Conservation (phyloP, 495 filamentous ascomycete genomes). For the Astrocystis sublimbata region DNA sequence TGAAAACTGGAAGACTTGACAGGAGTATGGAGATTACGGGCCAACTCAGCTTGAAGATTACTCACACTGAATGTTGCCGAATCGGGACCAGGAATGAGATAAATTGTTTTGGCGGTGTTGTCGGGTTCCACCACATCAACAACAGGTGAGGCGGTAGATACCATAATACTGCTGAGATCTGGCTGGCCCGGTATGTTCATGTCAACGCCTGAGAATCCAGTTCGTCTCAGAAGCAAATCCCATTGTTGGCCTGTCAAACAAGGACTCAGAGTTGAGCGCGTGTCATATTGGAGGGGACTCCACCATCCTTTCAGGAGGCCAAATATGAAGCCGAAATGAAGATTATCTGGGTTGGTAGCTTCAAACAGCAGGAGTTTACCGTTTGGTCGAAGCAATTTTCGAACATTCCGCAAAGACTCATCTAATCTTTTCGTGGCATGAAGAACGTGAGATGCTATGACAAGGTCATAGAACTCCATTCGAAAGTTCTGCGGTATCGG, state of each 20-base stretch:
- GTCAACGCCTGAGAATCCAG: background rate
- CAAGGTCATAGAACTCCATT: slow-evolving; percentile 29
- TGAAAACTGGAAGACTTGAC: too few species aligned
- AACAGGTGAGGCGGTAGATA: too few species aligned
- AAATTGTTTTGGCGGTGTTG: too few species aligned
- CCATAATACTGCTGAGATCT: too few species aligned
- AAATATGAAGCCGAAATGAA: background rate
- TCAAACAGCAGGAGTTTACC: slow-evolving; percentile 37
- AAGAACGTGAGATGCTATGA: slow-evolving; percentile 43
- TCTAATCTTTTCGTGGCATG: slow-evolving; percentile 43
- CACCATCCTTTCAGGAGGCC: slow-evolving; percentile 6
- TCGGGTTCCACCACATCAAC: too few species aligned
- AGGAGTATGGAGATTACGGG: too few species aligned
- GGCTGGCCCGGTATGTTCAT: background rate
- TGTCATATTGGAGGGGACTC: background rate
- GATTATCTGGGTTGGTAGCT: background rate
- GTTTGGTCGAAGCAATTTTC: slow-evolving; percentile 31
- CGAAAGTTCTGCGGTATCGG: slow-evolving; percentile 24
- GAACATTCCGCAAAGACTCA: slow-evolving; percentile 33
- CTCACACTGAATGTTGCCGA: too few species aligned
- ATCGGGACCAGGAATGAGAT: too few species aligned
- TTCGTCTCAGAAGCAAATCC: background rate
- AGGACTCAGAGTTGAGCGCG: background rate
- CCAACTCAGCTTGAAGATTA: too few species aligned
- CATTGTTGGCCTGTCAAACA: background rate